These are phyloP conservation scores for Beta vulgaris DNA, from an alignment of 148 eudicot species.

Conservation along the genomic window DNA sequence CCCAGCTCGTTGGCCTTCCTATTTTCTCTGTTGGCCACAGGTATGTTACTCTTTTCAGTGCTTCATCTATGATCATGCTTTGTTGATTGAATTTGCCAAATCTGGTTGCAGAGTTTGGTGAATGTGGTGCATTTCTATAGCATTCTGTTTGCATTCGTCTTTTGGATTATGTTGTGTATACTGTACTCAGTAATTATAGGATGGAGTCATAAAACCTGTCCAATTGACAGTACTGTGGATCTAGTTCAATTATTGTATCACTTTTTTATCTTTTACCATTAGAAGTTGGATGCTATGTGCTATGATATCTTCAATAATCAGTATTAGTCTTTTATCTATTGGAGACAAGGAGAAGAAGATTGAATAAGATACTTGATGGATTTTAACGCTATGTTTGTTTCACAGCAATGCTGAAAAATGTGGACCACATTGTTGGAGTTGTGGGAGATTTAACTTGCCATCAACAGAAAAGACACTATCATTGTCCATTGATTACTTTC, in stretches of 20 bases:
- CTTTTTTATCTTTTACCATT: no score
- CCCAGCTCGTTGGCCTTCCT: conserved; percentile 70
- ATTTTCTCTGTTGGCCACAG: conserved; percentile 95
- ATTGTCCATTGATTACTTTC: conserved; percentile 4
- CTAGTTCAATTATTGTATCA: no score
- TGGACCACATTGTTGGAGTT: not conserved
- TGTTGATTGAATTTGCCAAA: not conserved
- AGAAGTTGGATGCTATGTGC: not conserved
- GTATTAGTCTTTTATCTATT: not conserved
- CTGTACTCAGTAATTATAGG: not conserved
- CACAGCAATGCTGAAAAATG: not conserved
- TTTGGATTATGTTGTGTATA: not conserved
- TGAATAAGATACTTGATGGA: not conserved
- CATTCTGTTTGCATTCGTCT: not conserved
- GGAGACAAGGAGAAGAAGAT: not conserved
- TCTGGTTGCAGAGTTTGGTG: conserved; percentile 3
- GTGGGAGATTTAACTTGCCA: not conserved
- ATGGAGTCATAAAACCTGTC: not conserved
- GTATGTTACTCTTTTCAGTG: conserved; percentile 34
- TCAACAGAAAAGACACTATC: not conserved
- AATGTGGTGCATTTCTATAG: not conserved
- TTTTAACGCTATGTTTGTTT: not conserved
- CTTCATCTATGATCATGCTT: not conserved
- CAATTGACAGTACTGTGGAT: no score
- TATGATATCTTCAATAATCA: not conserved